Percentiles rank a stretch among this genome's conserved stretches.
These are phyloP conservation scores for Starmerella stellata DNA, from an alignment of 805 yeast genomes.

Conservation along the genomic window DNA sequence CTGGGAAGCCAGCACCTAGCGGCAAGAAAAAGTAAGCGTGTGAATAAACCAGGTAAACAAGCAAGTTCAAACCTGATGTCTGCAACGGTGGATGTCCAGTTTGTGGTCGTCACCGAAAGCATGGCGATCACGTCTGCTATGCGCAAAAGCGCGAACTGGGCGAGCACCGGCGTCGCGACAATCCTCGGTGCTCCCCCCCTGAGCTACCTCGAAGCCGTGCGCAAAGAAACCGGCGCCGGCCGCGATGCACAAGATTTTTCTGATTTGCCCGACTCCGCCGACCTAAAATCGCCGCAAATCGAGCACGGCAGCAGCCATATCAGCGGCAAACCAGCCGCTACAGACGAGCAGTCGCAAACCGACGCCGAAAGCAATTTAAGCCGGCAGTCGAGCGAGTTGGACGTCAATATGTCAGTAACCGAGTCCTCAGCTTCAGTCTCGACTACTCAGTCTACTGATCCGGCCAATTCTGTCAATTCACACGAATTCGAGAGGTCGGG, in stretches of 20 bases:
- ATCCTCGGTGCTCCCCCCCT: constrained; percentile 44
- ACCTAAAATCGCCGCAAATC: background rate
- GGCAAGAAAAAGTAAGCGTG: too few relatives aligned
- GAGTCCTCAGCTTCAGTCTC: background rate
- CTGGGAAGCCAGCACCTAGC: too few relatives aligned
- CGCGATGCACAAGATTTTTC: background rate
- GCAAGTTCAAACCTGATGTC: too few relatives aligned
- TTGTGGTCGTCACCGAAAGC: constrained; percentile 77
- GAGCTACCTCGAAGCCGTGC: background rate
- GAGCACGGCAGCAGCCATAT: background rate
- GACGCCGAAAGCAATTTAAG: background rate
- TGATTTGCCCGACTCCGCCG: too few relatives aligned
- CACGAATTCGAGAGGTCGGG: too few relatives aligned
- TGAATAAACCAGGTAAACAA: too few relatives aligned
- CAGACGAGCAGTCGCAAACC: background rate
- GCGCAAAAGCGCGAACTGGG: constrained; percentile 70
- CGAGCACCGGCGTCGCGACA: constrained; percentile 65
- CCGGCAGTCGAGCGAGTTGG: background rate
- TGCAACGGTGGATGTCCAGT: constrained; percentile 19
- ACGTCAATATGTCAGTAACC: background rate
- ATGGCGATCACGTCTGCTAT: constrained; percentile 70
- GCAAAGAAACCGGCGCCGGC: background rate
- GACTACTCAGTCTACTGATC: background rate
- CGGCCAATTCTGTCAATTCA: too few relatives aligned
- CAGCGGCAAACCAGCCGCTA: background rate